Evolutionary conservation across 1,284 basidiomycete genomes (phyloP), one percentile per base, ranked within the genome.

Genomic region (Ceratobasidium sp.): DNA sequence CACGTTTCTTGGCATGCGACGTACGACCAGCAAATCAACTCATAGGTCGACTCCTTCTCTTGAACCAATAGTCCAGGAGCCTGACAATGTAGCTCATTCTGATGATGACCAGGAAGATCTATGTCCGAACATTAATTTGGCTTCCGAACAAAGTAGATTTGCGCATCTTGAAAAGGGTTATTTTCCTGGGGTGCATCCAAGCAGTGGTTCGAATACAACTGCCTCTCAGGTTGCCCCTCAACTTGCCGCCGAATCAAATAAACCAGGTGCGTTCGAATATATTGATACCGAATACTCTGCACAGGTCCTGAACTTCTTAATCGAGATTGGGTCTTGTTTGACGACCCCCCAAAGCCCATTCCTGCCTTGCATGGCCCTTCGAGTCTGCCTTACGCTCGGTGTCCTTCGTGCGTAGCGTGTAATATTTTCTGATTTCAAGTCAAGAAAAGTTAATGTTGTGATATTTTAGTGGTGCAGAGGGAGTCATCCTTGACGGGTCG

Each of bases 371-470:
- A 95, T 78, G 93, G 93, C 0, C 93, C 93, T 0, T 82, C 89
- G 14, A 94, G 92, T 16, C 82, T 95, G 62, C 93, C 93, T 14
- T 94, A 95, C 80, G 93, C 93, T n/a, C 87, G 93, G 21, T 95
- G 93, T 77, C 93, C 93, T 30, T 94, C 93, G 93, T 94, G 79
- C 39, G 59, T 61, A 82, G 92, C 6, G 12, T 58, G 23, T 72
- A 52, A 12, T 62, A 5, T 18, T 46, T 46, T 5, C n/a, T 4
- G 18, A 10, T 32, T 34, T n/a, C 53, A 32, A 16, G 1, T 36
- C 8, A 36, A 10, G 45, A n/a, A 48, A 5, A 9, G 4, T 16
- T n/a, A 21, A 39, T 72, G 58, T 46, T 21, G 26, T 73, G 76
- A 53, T 75, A 72, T 41, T 69, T 30, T 76, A 94, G 93, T 55